Conservation (phyloP, 306 rosid genomes). For the Crotalaria pallida region DNA sequence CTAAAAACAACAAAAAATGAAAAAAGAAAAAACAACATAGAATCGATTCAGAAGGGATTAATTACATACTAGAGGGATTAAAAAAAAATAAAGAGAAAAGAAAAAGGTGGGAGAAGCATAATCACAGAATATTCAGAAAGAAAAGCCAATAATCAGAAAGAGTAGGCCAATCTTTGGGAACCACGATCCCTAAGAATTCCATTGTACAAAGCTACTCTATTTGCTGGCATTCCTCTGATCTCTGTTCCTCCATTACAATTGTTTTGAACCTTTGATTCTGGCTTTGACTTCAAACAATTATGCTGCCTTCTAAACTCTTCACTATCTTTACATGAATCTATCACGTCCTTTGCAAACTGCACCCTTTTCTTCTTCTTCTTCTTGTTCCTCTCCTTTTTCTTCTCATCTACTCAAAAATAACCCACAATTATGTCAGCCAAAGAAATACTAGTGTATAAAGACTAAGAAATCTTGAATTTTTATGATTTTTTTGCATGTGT, state of each 20-base stretch:
- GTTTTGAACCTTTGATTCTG: conserved; percentile 29
- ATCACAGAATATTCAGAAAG: conserved; percentile 22
- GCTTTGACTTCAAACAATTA: conserved; percentile 16
- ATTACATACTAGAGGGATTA: too few relatives aligned
- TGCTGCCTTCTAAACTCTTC: conserved; percentile 52
- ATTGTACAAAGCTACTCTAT: conserved; percentile 73
- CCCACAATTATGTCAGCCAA: not conserved
- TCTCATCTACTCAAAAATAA: conserved; percentile 38
- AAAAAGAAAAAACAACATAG: too few relatives aligned
- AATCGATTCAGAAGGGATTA: too few relatives aligned
- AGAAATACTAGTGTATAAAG: not conserved
- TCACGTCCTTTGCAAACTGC: conserved; percentile 74
- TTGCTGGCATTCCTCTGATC: conserved; percentile 66
- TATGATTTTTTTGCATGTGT: not conserved
- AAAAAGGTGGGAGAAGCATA: not conserved
- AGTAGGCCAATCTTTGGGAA: conserved; percentile 57
- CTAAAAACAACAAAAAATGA: not conserved
- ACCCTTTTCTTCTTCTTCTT: conserved; percentile 69
- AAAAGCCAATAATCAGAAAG: conserved; percentile 34
- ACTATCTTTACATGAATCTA: conserved; percentile 64
- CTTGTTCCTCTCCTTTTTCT: conserved; percentile 37
- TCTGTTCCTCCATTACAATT: conserved; percentile 6
- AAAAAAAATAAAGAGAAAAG: not conserved
- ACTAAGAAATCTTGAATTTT: not conserved
- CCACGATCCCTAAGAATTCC: conserved; percentile 85